phyloP scores from a whole-genome alignment of 768 basidiomycete genomes.

The Rhizopogon vulgaris region DNA sequence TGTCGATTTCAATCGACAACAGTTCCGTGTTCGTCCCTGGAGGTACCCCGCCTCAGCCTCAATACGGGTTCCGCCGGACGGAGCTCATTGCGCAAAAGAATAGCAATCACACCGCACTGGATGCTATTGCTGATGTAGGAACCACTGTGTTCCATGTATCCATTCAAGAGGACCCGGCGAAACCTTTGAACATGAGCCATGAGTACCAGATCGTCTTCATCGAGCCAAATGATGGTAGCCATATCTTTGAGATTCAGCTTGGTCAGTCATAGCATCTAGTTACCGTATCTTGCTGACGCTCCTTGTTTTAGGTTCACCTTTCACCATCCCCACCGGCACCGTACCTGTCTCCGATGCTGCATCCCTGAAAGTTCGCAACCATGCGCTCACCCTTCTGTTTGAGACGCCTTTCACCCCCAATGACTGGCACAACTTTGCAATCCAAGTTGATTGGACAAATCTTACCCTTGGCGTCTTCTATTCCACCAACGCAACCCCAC shows the following conservation, averaged over 20 bases:
- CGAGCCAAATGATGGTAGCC: conserved; percentile 53
- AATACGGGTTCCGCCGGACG: conserved; percentile 52
- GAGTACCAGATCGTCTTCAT: conserved; percentile 63
- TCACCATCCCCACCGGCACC: conserved; percentile 42
- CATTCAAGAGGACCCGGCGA: conserved; percentile 32
- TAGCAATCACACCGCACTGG: conserved; percentile 31
- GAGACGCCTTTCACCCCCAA: conserved; percentile 34
- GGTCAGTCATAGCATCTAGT: too few species aligned
- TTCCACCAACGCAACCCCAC: conserved; percentile 33
- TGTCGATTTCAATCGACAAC: conserved; percentile 52
- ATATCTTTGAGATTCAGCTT: conserved; percentile 55
- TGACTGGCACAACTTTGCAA: conserved; percentile 56
- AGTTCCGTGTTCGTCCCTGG: conserved; percentile 52
- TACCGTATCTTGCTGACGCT: neutral
- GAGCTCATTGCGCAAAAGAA: conserved; percentile 50
- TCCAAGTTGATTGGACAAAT: conserved; percentile 50
- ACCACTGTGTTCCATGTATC: conserved; percentile 47
- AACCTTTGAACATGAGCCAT: conserved; percentile 46
- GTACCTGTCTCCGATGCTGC: conserved; percentile 39
- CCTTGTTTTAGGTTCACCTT: conserved; percentile 43
- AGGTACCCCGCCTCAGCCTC: conserved; percentile 23
- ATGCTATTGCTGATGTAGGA: conserved; percentile 35
- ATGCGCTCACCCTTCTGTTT: conserved; percentile 47
- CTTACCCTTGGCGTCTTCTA: conserved; percentile 46
- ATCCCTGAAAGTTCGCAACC: conserved; percentile 50